Conservation (phyloP, 2,329 filamentous ascomycete species). For the Xylariomycetidae sp. region DNA sequence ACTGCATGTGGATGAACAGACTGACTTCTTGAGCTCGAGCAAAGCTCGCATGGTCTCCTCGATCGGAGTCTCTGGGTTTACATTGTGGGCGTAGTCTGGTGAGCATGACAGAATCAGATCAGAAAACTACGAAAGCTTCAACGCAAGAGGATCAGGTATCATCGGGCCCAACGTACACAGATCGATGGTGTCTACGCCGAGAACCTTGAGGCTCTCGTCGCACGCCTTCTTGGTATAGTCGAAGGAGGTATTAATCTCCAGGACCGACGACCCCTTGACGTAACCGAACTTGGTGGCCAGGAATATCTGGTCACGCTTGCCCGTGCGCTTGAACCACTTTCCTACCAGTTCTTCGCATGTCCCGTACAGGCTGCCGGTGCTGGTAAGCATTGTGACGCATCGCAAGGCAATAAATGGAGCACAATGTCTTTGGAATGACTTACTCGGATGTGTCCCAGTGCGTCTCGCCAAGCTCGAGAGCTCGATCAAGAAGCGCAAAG, state of each 20-base stretch:
- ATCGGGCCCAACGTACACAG: conserved; percentile 25
- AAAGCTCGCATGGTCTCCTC: conserved; percentile 43
- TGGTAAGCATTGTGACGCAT: conserved; percentile 4
- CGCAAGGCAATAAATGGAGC: no score
- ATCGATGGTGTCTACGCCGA: conserved; percentile 41
- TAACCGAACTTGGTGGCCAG: conserved; percentile 48
- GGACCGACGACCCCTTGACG: conserved; percentile 15
- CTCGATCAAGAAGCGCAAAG: conserved; percentile 38
- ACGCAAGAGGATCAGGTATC: neutral
- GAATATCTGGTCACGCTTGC: conserved; percentile 43
- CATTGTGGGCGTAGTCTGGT: conserved; percentile 36
- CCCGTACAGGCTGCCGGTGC: conserved; percentile 33
- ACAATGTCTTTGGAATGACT: conserved; percentile 1
- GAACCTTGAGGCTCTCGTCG: conserved; percentile 32
- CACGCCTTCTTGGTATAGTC: conserved; percentile 38
- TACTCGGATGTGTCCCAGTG: conserved; percentile 39
- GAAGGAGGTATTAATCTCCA: conserved; percentile 28
- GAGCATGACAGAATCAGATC: neutral
- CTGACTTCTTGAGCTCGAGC: conserved; percentile 34
- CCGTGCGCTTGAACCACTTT: conserved; percentile 41
- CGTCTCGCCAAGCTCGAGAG: conserved; percentile 35
- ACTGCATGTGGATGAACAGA: neutral
- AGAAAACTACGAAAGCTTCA: no score
- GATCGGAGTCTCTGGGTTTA: conserved; percentile 37
- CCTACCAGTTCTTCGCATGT: conserved; percentile 44